Conservation (phyloP, 768 basidiomycete species). For the Leucocoprinus leucothites region DNA sequence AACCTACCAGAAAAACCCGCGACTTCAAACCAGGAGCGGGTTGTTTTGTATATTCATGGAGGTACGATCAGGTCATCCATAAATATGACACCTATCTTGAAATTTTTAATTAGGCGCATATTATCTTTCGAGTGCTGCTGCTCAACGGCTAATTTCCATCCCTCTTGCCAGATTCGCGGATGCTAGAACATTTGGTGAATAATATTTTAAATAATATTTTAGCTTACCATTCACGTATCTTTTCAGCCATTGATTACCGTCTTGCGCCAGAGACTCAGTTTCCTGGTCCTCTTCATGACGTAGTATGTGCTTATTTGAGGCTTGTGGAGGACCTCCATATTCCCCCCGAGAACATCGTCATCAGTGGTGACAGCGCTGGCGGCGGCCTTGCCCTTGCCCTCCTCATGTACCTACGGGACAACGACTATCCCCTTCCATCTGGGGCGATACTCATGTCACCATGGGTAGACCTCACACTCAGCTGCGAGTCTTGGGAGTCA, state of each 20-base stretch:
- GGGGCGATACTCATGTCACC: conserved; percentile 90
- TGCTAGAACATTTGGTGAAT: conserved; percentile 75
- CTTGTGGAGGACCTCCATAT: conserved; percentile 86
- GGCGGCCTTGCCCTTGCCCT: conserved; percentile 84
- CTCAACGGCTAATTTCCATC: conserved; percentile 87
- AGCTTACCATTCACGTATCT: not conserved
- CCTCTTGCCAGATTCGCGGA: conserved; percentile 86
- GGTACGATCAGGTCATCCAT: conserved; percentile 42
- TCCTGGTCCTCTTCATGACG: conserved; percentile 86
- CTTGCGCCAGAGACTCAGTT: conserved; percentile 94
- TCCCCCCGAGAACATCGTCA: conserved; percentile 84
- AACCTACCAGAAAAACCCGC: conserved; percentile 19
- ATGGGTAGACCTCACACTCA: conserved; percentile 94
- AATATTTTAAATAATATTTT: conserved; percentile 1
- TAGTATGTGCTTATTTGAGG: conserved; percentile 82
- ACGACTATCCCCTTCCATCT: conserved; percentile 78
- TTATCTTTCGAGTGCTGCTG: conserved; percentile 87
- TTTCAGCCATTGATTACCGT: conserved; percentile 89
- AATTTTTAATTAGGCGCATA: conserved; percentile 66
- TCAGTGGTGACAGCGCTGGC: conserved; percentile 93
- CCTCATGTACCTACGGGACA: conserved; percentile 93
- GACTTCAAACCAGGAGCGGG: conserved; percentile 58
- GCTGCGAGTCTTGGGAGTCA: conserved; percentile 97
- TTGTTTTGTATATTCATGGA: conserved; percentile 93
- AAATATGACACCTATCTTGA: not conserved